These are phyloP conservation scores for Phytophthora multivora DNA, from an alignment of 352 stramenopile genomes.

Conservation along the genomic window DNA sequence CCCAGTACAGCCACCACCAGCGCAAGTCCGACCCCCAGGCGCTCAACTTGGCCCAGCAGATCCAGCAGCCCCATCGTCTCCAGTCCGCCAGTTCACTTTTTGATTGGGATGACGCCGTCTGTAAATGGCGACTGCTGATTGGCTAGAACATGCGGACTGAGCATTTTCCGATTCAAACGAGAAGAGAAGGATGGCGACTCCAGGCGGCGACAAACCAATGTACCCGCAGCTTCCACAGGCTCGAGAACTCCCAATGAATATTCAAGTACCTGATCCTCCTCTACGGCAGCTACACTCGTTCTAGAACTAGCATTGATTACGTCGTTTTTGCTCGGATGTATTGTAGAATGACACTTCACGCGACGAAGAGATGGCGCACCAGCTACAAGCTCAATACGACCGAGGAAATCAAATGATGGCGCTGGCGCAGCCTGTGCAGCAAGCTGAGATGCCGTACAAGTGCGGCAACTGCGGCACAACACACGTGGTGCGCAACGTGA, in stretches of 20 bases:
- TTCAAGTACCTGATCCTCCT: constrained; percentile 11
- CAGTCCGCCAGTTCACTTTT: constrained; percentile 1
- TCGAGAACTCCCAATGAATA: constrained; percentile 15
- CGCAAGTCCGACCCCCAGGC: constrained; percentile 30
- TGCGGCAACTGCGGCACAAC: constrained; percentile 67
- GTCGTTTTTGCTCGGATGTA: neutral
- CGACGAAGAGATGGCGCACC: constrained; percentile 59
- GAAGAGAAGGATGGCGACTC: constrained; percentile 18
- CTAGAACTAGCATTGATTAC: neutral
- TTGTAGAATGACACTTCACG: constrained; percentile 39
- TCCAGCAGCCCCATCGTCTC: constrained; percentile 15
- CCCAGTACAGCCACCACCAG: constrained; percentile 34
- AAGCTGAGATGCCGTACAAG: constrained; percentile 56
- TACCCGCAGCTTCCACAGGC: constrained; percentile 25
- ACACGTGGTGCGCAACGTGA: constrained; percentile 66
- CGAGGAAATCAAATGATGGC: constrained; percentile 36
- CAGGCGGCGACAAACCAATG: constrained; percentile 22
- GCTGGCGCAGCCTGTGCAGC: constrained; percentile 44
- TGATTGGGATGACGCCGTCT: constrained; percentile 23
- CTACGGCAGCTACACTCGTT: neutral
- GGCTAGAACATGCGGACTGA: constrained; percentile 5
- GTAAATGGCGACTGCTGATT: constrained; percentile 11
- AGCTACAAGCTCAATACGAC: constrained; percentile 63
- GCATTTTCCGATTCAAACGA: constrained; percentile 16
- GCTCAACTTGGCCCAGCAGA: constrained; percentile 29